Evolutionary conservation across 169 alveolate genomes (phyloP), one percentile per base, ranked within the genome.

Genomic region (Besnoitia besnoiti): DNA sequence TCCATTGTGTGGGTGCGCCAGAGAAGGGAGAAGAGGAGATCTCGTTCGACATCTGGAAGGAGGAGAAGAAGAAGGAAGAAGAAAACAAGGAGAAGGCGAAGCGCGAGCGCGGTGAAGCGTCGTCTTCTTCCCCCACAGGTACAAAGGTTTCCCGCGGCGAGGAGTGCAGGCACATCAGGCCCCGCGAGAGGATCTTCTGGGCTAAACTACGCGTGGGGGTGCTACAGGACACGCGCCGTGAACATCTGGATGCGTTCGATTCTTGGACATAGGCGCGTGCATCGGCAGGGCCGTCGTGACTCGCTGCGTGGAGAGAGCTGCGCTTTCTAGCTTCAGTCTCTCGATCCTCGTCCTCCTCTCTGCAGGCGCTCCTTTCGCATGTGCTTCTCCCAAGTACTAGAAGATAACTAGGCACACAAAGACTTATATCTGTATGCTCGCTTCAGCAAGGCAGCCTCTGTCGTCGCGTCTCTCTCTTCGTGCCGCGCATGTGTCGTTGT

Each of bases 21-120:
- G 94, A 87, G 90, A 61, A 92, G 87, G 82, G 89, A 85, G 91
- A 94, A 89, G 90, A 85, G 49, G 94, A 92, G 61, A 88, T 50
- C 24, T 40, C 93, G 40, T 93, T 92, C 46, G 96, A 91, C 19
- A 21, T 46, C 30, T 89, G 95, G 91, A 89, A 90, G 27, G 93
- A 93, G 67, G 96, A 90, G 24, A 93, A 62, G 35, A 51, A 82
- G 79, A 92, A 93, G 47, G 94, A 55, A n/a, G 77, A 47, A 33
- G 92, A 73, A 24, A 80, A 46, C 24, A 79, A 76, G 39, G 77
- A 62, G 51, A 87, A 73, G 51, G 35, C 37, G 82, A n/a, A 62
- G 21, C 44, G 87, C 7, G 87, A 40, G 87, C 59, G 59, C 59
- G 24, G 1, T 39, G 7, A 51, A 0, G 2, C 87, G 2, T 77